Evolutionary conservation across 371 early-diverging fungal genomes (phyloP), one percentile per base, ranked within the genome.

Genomic region (Chytridium lagenaria): DNA sequence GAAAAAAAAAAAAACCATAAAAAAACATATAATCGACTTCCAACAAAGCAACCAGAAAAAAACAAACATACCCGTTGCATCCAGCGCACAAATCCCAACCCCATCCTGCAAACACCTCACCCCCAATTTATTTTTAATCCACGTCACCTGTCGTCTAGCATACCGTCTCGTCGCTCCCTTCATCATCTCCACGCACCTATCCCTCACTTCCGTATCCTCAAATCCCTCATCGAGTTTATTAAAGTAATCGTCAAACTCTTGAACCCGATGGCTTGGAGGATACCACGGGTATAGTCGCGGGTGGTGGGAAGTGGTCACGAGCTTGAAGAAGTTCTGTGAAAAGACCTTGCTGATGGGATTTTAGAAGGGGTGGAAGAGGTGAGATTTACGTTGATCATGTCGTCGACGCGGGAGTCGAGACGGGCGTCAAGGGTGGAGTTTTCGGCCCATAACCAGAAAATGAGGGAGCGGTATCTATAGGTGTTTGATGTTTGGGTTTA

Each of bases 391-490:
- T 91, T 80, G 44, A 96, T 88, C 98, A 97, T 97, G 33, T 82
- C 85, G 77, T 93, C 93, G 0, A 95, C 93, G 15, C 98, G 90
- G 3, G 81, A 82, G 77, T 95, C 94, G 12, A 97, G 80, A 7
- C 98, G 88, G 38, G 85, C 85, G 52, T 93, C 88, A 33, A 97
- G 80, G 1, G 83, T 79, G 0, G 76, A 71, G 1, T 88, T 85
- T 34, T 92, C 90, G 0, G 94, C 89, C 76, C 93, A 92, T 0
- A 95, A 83, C 98, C 98, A 98, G 59, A 96, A 90, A 16, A 97
- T 85, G 34, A 92, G 79, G 0, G 93, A 88, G 3, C 84, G 83
- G 77, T 83, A 92, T 68, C 90, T 78, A n/a, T n/a, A n/a, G n/a
- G n/a, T n/a, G n/a, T n/a, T n/a, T n/a, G n/a, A n/a, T n/a, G n/a